These are phyloP conservation scores for Penicillium sp. DNA, from an alignment of 2,329 filamentous ascomycete species.

Conservation along the genomic window DNA sequence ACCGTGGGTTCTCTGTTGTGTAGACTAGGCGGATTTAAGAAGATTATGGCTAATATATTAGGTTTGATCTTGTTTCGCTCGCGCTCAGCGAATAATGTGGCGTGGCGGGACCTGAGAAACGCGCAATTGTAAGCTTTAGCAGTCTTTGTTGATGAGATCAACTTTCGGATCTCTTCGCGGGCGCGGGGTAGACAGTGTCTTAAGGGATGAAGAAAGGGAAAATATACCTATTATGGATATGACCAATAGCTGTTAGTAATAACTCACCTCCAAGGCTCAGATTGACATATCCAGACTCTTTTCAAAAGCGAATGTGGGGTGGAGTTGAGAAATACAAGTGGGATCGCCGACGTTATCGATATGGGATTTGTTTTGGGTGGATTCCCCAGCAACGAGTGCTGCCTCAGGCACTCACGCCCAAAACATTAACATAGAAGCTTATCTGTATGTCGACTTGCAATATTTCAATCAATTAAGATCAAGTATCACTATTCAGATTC, in stretches of 20 bases:
- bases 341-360: conserved; percentile 15
- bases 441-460: too few species aligned
- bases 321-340: neutral
- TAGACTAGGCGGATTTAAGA: neutral
- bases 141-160: neutral
- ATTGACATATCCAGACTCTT: neutral
- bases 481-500: too few species aligned
- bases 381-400: conserved; percentile 12
- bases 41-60: neutral
- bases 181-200: neutral
- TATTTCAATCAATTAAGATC: too few species aligned
- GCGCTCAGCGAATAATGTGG: neutral
- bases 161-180: neutral
- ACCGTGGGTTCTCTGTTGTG: neutral
- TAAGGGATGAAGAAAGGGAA: neutral
- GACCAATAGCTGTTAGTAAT: neutral
- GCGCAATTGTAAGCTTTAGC: neutral
- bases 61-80: neutral
- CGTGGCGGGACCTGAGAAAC: neutral
- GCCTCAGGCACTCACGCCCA: conserved; percentile 3
- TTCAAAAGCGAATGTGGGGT: conserved; percentile 4
- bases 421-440: neutral
- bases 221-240: neutral
- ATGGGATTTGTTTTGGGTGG: conserved; percentile 12
- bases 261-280: neutral